Evolutionary conservation across 1,139 yeast species (phyloP), one percentile per base, ranked within the genome.

Genomic region (Suhomyces bolitotheri): DNA sequence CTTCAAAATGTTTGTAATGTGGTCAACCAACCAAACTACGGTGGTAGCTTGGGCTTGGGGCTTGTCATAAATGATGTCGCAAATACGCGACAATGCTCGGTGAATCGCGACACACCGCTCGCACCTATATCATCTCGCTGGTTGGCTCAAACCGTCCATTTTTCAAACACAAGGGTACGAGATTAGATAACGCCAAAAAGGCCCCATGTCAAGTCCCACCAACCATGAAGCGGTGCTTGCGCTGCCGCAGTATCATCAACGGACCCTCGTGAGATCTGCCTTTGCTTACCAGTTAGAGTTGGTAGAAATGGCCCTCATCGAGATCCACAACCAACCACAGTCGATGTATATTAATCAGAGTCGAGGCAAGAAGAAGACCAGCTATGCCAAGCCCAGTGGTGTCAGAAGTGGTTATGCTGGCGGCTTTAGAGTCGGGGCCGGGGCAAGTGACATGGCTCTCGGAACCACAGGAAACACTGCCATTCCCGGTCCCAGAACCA

Each of bases 221-320:
- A 10, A 4, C 11, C 25, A 31, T 5, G 5, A 20, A 12, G 13
- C 9, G 9, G 9, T 17, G 8, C 12, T 9, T 9, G 27, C 23
- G 2, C 27, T 29, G 4, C 30, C 23, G 28, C 27, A 27, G 31
- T 44, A 34, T 24, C 64, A 66, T 16, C 54, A 51, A 34, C 54
- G 72, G 29, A 38, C 41, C 22, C 46, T 65, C 20, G 43, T 45
- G 10, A 40, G 51, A 28, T 67, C 60, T 45, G 57, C 70, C 31
- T 66, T 66, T 49, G 56, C 52, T 16, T 47, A 50, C 39, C 73
- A 66, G 45, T 36, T 57, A 34, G 71, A 64, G 24, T 29, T 51
- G 26, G 58, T 66, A 31, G 66, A 61, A 30, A 60, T 54, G 40
- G 51, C 57, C 16, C 46, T 55, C 39, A 50, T 61, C 31, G 71